Conservation (phyloP, 805 yeast species). For the Jamesozyma jinghongensis region DNA sequence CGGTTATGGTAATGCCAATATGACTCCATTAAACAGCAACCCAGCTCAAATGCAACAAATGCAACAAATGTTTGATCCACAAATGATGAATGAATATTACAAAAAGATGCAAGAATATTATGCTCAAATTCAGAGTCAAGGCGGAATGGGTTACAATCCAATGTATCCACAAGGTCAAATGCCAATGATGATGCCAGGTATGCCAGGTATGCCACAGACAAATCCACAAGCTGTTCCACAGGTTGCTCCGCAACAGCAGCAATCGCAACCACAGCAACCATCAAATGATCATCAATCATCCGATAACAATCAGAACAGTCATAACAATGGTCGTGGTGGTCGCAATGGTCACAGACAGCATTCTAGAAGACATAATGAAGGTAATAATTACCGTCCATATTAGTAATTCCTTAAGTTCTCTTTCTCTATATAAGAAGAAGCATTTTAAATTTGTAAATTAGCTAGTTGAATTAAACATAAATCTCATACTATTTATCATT, state of each 20-base stretch:
- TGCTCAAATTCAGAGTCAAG: constrained; percentile 29
- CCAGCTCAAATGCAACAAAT: not conserved
- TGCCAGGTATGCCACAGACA: constrained; percentile 7
- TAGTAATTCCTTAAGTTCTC: too few relatives aligned
- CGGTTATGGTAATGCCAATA: not conserved
- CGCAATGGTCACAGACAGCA: not conserved
- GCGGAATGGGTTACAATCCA: constrained; percentile 27
- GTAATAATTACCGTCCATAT: constrained; percentile 3
- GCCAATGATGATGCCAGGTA: constrained; percentile 26
- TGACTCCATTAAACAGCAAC: too few relatives aligned
- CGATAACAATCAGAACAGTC: constrained; percentile 8
- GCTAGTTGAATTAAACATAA: too few relatives aligned
- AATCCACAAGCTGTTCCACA: constrained; percentile 3
- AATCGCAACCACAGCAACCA: constrained; percentile 16
- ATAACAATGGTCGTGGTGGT: constrained; percentile 18
- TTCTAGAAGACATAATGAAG: constrained; percentile 6
- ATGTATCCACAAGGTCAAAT: constrained; percentile 22
- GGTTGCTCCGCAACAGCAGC: constrained; percentile 6
- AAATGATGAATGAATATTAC: constrained; percentile 56
- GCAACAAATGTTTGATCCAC: constrained; percentile 35
- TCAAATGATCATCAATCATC: constrained; percentile 15
- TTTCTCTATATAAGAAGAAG: too few relatives aligned
- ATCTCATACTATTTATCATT: too few relatives aligned
- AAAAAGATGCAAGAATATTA: constrained; percentile 49
- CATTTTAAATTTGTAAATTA: too few relatives aligned